These are phyloP conservation scores for Pyrrhoderma noxium DNA, from an alignment of 1,284 basidiomycete species.

Conservation along the genomic window DNA sequence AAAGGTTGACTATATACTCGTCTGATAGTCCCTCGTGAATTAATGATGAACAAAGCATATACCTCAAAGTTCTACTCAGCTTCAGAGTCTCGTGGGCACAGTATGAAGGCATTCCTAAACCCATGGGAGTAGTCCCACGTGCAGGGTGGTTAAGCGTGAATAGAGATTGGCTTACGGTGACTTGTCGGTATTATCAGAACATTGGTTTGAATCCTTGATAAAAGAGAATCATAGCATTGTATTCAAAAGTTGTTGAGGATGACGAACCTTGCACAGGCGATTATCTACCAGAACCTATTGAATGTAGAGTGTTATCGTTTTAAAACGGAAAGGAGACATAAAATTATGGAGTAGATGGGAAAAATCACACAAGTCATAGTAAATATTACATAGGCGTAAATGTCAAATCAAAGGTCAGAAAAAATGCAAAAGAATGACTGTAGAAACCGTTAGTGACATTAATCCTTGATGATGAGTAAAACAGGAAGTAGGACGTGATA, in stretches of 20 bases:
- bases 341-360: neutral
- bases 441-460: neutral
- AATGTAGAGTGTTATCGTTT: too few relatives aligned
- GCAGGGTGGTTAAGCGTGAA: neutral
- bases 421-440: too few relatives aligned
- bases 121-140: neutral
- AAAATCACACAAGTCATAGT: neutral
- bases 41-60: too few relatives aligned
- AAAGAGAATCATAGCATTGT: neutral
- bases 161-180: conserved; percentile 5
- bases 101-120: neutral
- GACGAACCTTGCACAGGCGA: too few relatives aligned
- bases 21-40: too few relatives aligned
- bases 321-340: too few relatives aligned
- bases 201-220: neutral
- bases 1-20: too few relatives aligned
- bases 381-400: too few relatives aligned
- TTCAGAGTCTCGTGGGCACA: neutral
- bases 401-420: too few relatives aligned
- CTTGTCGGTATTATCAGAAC: conserved; percentile 7
- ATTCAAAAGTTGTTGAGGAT: neutral
- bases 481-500: neutral
- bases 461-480: neutral
- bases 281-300: too few relatives aligned
- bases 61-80: too few relatives aligned